Conservation (phyloP, 495 filamentous ascomycete genomes). For the Penicillium crystallinum region DNA sequence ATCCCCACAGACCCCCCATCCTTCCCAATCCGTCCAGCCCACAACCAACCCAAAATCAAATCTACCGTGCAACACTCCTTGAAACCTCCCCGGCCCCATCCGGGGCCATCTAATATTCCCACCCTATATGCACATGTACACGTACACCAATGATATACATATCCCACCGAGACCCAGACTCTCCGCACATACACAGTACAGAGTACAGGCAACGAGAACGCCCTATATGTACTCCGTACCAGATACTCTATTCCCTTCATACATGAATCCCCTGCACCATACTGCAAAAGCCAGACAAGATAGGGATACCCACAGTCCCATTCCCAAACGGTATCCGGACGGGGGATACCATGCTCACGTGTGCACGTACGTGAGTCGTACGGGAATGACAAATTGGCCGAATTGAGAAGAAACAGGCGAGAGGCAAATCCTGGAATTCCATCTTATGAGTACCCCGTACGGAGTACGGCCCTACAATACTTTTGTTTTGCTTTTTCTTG, state of each 20-base stretch:
- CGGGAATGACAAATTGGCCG: background rate
- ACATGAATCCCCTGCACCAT: too few species aligned
- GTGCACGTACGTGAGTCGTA: background rate
- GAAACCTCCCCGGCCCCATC: background rate
- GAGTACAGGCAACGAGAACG: too few species aligned
- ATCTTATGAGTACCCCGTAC: too few species aligned
- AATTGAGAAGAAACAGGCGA: background rate
- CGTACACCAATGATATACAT: background rate
- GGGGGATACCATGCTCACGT: background rate
- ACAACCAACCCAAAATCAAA: background rate
- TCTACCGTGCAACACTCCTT: background rate
- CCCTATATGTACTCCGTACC: too few species aligned
- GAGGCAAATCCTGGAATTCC: background rate
- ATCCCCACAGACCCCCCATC: conserved; percentile 2
- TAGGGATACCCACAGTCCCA: background rate
- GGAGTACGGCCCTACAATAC: too few species aligned
- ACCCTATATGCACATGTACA: background rate
- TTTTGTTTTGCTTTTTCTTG: too few species aligned
- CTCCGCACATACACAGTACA: too few species aligned
- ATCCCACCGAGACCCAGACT: too few species aligned
- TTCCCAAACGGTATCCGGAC: background rate
- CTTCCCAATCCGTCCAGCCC: conserved; percentile 12
- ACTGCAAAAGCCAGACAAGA: background rate
- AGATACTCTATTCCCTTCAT: too few species aligned
- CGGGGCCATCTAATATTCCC: background rate